Percentiles rank a stretch among this genome's conserved stretches.
These are phyloP conservation scores for Oldenlandia corymbosa DNA, from an alignment of 257 asterid species.

Conservation along the genomic window DNA sequence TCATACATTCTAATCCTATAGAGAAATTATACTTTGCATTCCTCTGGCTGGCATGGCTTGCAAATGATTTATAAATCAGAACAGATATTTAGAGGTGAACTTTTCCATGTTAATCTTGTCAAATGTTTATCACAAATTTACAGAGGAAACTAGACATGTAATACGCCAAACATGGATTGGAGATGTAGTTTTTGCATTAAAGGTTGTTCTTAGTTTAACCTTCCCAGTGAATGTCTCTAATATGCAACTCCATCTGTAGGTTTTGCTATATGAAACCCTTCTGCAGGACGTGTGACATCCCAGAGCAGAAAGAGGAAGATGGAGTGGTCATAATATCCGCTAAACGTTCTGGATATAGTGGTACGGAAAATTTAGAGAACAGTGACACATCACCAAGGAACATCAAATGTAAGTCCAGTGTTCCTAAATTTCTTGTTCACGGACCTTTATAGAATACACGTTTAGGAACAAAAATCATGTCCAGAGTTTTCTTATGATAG, in stretches of 20 bases:
- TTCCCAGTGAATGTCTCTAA: no score
- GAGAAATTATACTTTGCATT: background rate
- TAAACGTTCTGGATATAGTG: constrained; percentile 29
- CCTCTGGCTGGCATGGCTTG: background rate
- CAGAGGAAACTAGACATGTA: background rate
- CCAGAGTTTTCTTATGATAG: background rate
- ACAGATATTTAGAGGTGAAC: background rate
- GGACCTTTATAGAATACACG: background rate
- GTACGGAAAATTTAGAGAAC: constrained; percentile 16
- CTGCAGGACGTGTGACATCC: constrained; percentile 44
- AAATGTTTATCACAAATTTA: background rate
- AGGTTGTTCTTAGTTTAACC: background rate
- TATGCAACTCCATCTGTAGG: constrained; percentile 31
- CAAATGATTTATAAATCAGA: background rate
- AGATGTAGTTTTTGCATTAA: background rate
- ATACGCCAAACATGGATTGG: no score
- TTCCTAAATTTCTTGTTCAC: background rate
- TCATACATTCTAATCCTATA: background rate
- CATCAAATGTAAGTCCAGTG: constrained; percentile 2
- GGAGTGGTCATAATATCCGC: constrained; percentile 54
- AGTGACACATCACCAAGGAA: background rate
- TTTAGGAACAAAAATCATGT: background rate
- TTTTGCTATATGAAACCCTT: constrained; percentile 77
- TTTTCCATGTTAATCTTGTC: background rate
- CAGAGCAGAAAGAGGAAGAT: constrained; percentile 49